Conservation (phyloP, 306 rosid species). For the Ceratonia siliqua region DNA sequence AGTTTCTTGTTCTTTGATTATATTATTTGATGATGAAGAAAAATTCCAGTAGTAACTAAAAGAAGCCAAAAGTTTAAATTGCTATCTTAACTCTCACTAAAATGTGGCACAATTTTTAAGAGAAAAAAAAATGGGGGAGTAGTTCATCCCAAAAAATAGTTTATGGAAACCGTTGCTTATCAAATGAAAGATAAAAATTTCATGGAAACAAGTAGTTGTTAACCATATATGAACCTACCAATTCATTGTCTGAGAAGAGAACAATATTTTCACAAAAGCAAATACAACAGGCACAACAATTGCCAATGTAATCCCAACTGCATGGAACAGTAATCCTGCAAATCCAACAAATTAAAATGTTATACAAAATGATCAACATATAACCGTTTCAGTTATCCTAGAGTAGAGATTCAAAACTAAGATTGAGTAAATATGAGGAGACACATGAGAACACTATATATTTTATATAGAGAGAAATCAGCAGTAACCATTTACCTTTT, state of each 20-base stretch:
- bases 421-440: constrained; percentile 16
- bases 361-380: constrained; percentile 5
- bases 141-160: not conserved
- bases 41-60: not conserved
- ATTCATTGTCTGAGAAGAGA: constrained; percentile 75
- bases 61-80: not conserved
- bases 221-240: constrained; percentile 60
- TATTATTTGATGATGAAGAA: constrained; percentile 22
- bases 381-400: constrained; percentile 7
- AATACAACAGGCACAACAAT: constrained; percentile 67
- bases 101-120: not conserved
- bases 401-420: constrained; percentile 27
- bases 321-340: constrained; percentile 74
- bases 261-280: constrained; percentile 65
- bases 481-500: constrained; percentile 61
- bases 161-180: not conserved
- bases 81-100: not conserved
- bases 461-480: constrained; percentile 22
- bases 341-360: constrained; percentile 36
- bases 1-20: not conserved
- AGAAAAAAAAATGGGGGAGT: too few relatives aligned
- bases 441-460: constrained; percentile 11
- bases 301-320: constrained; percentile 63
- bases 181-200: not conserved
- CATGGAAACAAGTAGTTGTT: not conserved